Evolutionary conservation across 75 land plant genomes (phyloP), one percentile per base, ranked within the genome.

Genomic region (Pseudotsuga menziesii): DNA sequence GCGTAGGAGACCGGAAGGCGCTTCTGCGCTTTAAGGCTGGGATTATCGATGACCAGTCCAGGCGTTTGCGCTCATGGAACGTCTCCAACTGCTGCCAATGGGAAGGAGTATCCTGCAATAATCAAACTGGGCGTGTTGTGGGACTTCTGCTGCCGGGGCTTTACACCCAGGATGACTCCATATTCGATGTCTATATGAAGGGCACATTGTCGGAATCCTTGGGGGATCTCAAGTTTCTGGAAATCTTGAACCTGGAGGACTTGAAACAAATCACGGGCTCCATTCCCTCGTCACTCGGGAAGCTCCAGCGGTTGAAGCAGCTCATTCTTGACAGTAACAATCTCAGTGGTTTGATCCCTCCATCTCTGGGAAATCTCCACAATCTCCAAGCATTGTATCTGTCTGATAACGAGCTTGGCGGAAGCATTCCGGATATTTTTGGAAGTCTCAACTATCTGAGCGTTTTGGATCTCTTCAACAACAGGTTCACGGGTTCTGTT

Each of bases 21-120:
- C 73, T 88, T 5, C 77, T 82, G 12, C 67, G 60, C 2, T 78
- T 87, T 74, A 87, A 87, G 73, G 36, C 52, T 67, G 76, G 62
- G 36, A 84, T 86, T 78, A 55, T 71, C 6, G 57, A 77, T 3
- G 85, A 82, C 83, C 85, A 84, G 3, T 78, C 80, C 3, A 16
- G 58, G 20, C 74, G 78, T 0, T 61, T 89, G 27, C 4, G 13
- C 5, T 78, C 90, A 39, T 89, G 90, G 90, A 80, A 56, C 41
- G 3, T 69, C 26, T 56, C 85, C 35, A 57, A 83, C 11, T 83
- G 80, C 76, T 54, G 61, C 29, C 1, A 48, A 0, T 90, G 92
- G 92, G 72, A 39, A 15, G 92, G 92, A 41, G 75, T 90, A 4
- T 54, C 66, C 4, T 89, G 88, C 76, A 77, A 84, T 63, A 41